A percentile compares a stretch with the other conserved stretches of the same genome.
phyloP scores from a whole-genome alignment of 225 moss, liverwort and hornwort species.

The Anthoceros angustus region DNA sequence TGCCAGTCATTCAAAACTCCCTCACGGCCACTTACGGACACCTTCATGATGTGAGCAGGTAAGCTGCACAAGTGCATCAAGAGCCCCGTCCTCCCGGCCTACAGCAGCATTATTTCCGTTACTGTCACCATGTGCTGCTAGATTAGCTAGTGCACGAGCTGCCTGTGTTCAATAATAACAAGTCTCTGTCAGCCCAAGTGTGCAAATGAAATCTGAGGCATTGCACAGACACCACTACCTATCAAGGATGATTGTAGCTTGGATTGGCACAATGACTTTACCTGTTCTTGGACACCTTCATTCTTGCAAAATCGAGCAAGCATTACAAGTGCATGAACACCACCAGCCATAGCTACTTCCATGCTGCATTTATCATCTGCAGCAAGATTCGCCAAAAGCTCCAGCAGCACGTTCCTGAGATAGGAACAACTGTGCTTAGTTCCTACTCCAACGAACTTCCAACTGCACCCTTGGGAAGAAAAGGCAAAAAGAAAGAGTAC shows the following conservation, averaged over 20 bases:
- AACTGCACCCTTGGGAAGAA: background rate
- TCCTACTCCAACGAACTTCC: too few relatives aligned
- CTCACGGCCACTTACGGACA: constrained; percentile 34
- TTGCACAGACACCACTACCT: too few relatives aligned
- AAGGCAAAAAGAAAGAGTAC: constrained; percentile 30
- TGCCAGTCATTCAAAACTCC: background rate
- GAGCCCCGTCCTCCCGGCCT: constrained; percentile 64
- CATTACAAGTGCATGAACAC: constrained; percentile 74
- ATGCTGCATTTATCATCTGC: constrained; percentile 97
- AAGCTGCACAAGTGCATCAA: constrained; percentile 85
- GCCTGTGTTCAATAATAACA: constrained; percentile 32
- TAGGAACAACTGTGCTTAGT: background rate
- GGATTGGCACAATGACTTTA: constrained; percentile 5
- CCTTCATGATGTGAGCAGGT: constrained; percentile 88
- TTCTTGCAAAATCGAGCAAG: constrained; percentile 71
- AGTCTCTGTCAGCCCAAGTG: constrained; percentile 7
- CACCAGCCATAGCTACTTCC: constrained; percentile 82
- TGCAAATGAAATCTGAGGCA: too few relatives aligned
- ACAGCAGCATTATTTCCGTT: constrained; percentile 97
- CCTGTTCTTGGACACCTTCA: constrained; percentile 94
- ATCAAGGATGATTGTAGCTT: too few relatives aligned
- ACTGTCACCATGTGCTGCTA: constrained; percentile 96
- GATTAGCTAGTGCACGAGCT: constrained; percentile 76
- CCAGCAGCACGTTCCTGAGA: constrained; percentile 92
- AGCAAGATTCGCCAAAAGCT: constrained; percentile 83